These are phyloP conservation scores for Chlorokybus atmophyticus DNA, from an alignment of 139 green algal genomes.

Conservation along the genomic window DNA sequence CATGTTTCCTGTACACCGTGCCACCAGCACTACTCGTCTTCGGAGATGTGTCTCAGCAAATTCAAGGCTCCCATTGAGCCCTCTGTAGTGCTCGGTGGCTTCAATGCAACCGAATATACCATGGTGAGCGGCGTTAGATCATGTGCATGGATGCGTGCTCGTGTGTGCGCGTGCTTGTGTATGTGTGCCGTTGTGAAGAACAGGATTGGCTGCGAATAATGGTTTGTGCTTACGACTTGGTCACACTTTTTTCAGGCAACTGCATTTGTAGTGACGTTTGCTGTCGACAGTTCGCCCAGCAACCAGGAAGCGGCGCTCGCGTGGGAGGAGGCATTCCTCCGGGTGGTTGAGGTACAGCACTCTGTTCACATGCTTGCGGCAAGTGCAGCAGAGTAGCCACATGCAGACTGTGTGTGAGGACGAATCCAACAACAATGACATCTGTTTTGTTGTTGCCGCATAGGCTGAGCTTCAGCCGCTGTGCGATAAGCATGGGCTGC, in stretches of 20 bases:
- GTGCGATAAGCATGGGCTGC: conserved; percentile 35
- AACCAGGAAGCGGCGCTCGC: conserved; percentile 37
- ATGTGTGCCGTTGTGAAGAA: too few species aligned
- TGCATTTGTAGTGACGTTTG: conserved; percentile 69
- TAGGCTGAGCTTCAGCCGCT: conserved; percentile 21
- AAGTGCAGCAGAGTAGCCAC: too few species aligned
- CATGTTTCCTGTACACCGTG: not conserved
- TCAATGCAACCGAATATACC: conserved; percentile 19
- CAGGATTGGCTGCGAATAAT: too few species aligned
- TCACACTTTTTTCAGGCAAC: conserved; percentile 43
- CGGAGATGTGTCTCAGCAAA: conserved; percentile 35
- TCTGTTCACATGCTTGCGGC: too few species aligned
- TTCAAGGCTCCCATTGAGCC: conserved; percentile 68
- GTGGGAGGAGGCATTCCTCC: conserved; percentile 67
- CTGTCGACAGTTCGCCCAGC: conserved; percentile 34
- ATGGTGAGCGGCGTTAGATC: too few species aligned
- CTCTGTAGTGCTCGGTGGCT: conserved; percentile 70
- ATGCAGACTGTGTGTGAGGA: too few species aligned
- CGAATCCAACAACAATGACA: too few species aligned
- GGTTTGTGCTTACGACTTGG: too few species aligned
- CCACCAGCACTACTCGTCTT: conserved; percentile 23
- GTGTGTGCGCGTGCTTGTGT: conserved; percentile 4
- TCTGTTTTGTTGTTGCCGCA: too few species aligned
- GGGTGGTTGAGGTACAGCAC: conserved; percentile 32
- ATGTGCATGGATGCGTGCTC: not conserved